Percentiles rank a stretch among this genome's conserved stretches.
These are phyloP conservation scores for Leishmania braziliensis DNA, from an alignment of 208 protist species.

Conservation along the genomic window DNA sequence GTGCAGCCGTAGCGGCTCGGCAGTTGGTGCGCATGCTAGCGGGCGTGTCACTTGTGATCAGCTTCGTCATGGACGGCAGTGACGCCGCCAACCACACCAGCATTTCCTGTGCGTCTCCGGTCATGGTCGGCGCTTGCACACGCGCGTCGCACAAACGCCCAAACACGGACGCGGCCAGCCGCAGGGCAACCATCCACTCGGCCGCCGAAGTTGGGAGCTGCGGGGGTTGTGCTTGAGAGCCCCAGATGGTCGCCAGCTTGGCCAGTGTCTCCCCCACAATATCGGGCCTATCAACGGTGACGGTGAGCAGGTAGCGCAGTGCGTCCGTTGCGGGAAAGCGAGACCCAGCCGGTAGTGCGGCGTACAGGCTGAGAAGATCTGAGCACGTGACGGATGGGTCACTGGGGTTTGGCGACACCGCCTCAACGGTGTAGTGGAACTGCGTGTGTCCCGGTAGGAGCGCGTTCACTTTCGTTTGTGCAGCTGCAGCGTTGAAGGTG, in stretches of 20 bases:
- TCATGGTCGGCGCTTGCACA: background rate
- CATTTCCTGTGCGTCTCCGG: background rate
- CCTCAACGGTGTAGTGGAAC: conserved; percentile 16
- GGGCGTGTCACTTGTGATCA: conserved; percentile 21
- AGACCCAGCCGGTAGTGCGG: conserved; percentile 25
- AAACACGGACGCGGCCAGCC: conserved; percentile 24
- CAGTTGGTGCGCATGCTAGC: conserved; percentile 8
- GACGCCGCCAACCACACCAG: conserved; percentile 20
- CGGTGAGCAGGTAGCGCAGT: conserved; percentile 31
- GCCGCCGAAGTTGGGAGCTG: conserved; percentile 24
- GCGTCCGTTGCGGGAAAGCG: conserved; percentile 44
- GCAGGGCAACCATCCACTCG: conserved; percentile 29
- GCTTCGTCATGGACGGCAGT: conserved; percentile 17
- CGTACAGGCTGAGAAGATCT: conserved; percentile 17
- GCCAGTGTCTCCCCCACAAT: conserved; percentile 5
- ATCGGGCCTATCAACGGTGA: background rate
- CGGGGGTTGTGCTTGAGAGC: background rate
- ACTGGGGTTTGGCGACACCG: background rate
- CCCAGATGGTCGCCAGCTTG: conserved; percentile 7
- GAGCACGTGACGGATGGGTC: conserved; percentile 14
- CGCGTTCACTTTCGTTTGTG: conserved; percentile 64
- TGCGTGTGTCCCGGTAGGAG: conserved; percentile 19
- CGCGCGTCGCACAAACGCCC: conserved; percentile 15
- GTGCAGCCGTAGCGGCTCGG: conserved; percentile 22
- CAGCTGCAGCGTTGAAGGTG: conserved; percentile 49